Percentiles rank a stretch among this genome's conserved stretches.
Conservation (phyloP, 768 basidiomycete genomes). For the Podaxis carcinomalis region DNA sequence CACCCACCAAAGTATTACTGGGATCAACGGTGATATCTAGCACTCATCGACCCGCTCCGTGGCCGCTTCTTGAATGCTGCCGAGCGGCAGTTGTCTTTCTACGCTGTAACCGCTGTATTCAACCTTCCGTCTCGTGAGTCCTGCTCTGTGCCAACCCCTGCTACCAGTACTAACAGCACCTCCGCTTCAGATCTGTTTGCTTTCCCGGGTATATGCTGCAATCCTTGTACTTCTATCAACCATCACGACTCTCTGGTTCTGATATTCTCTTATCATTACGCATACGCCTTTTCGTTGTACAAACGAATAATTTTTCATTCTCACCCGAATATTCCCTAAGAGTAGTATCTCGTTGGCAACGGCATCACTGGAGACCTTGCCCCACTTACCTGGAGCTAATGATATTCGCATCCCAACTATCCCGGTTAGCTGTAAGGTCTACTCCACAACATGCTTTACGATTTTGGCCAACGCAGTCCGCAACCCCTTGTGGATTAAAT, state of each 20-base stretch:
- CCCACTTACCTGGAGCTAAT: no score
- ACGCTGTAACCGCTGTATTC: not conserved
- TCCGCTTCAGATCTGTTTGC: not conserved
- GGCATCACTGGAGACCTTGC: no score
- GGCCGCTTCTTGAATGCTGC: no score
- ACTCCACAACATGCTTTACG: no score
- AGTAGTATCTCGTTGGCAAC: not conserved
- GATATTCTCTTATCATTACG: not conserved
- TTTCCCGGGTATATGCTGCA: not conserved
- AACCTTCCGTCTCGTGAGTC: not conserved
- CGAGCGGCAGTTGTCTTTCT: not conserved
- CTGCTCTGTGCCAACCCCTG: not conserved
- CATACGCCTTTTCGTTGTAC: not conserved
- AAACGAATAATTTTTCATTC: not conserved
- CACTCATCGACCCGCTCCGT: not conserved
- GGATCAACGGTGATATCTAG: slow-evolving; percentile 18
- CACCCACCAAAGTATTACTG: slow-evolving; percentile 29
- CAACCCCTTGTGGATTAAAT: no score
- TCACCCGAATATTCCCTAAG: not conserved
- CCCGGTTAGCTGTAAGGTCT: no score
- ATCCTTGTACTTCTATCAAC: slow-evolving; percentile 7
- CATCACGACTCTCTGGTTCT: not conserved
- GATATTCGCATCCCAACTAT: no score
- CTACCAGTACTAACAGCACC: no score
- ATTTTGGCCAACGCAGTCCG: no score